phyloP scores from a whole-genome alignment of 371 early-diverging fungal species.

The Mucor mucedo region DNA sequence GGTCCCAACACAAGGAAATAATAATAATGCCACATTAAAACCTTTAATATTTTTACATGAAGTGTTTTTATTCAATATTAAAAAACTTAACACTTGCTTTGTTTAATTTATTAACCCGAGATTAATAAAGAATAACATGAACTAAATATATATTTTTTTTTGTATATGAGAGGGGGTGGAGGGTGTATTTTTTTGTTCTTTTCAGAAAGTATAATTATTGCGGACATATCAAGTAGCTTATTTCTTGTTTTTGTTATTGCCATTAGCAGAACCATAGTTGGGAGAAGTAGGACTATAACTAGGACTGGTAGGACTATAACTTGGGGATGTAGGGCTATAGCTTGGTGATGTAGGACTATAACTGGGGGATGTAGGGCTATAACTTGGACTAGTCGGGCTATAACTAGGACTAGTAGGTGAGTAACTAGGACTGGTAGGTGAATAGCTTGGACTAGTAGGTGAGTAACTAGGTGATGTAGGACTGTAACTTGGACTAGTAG shows the following conservation, averaged over 20 bases:
- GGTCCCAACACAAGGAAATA: too few species aligned
- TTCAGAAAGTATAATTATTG: not conserved
- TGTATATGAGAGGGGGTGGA: not conserved
- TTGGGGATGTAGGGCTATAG: conserved; percentile 66
- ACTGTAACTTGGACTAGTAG: conserved; percentile 79
- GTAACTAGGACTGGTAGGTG: conserved; percentile 76
- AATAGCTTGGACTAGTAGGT: conserved; percentile 58
- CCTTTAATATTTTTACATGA: not conserved
- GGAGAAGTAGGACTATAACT: conserved; percentile 85
- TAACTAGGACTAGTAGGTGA: conserved; percentile 75
- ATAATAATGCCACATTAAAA: too few species aligned
- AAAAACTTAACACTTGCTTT: not conserved
- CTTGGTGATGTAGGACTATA: conserved; percentile 58
- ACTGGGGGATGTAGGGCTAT: conserved; percentile 71
- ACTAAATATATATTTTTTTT: conserved; percentile 6
- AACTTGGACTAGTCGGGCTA: conserved; percentile 76
- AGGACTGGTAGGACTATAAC: conserved; percentile 63
- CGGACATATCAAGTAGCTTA: not conserved
- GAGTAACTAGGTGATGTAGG: conserved; percentile 69
- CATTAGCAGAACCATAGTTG: conserved; percentile 73
- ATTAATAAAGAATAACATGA: not conserved
- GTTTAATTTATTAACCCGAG: not conserved
- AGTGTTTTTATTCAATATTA: conserved; percentile 1
- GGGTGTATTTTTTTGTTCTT: not conserved
- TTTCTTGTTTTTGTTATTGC: conserved; percentile 8